These are phyloP conservation scores for Candolleomyces aberdarensis DNA, from an alignment of 768 basidiomycete genomes.

Conservation along the genomic window DNA sequence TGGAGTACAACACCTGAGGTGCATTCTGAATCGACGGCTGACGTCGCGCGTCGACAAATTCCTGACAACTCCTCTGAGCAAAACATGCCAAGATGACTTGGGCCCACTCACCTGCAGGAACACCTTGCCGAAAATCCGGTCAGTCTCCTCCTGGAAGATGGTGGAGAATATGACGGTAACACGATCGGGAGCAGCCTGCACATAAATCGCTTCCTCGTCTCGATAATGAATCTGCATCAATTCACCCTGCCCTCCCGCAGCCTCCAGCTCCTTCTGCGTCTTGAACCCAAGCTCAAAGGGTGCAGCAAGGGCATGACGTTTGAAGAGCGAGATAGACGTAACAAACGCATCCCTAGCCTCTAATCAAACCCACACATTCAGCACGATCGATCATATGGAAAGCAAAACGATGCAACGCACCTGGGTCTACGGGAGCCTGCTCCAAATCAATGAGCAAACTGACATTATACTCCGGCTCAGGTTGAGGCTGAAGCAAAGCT, in stretches of 20 bases:
- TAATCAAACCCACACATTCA: constrained; percentile 28
- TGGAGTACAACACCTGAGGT: constrained; percentile 94
- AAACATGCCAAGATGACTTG: constrained; percentile 1
- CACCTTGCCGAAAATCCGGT: constrained; percentile 95
- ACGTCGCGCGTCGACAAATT: constrained; percentile 98
- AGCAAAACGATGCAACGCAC: constrained; percentile 39
- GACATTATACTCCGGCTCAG: constrained; percentile 88
- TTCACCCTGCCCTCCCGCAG: constrained; percentile 69
- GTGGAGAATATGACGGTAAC: constrained; percentile 98
- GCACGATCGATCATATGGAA: not conserved
- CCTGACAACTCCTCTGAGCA: constrained; percentile 42
- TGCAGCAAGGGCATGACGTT: constrained; percentile 91
- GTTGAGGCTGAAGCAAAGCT: constrained; percentile 54
- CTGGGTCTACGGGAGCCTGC: constrained; percentile 73
- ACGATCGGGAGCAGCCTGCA: constrained; percentile 90
- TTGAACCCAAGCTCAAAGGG: constrained; percentile 90
- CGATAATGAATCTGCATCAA: constrained; percentile 94
- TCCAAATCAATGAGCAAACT: constrained; percentile 87
- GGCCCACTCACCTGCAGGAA: constrained; percentile 82
- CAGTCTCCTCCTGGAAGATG: constrained; percentile 95
- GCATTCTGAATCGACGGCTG: constrained; percentile 93
- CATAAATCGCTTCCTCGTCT: constrained; percentile 95
- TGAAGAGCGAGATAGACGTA: constrained; percentile 77
- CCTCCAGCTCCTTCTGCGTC: constrained; percentile 80
- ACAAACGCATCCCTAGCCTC: constrained; percentile 80